These are phyloP conservation scores for Cenchrus purpureus DNA, from an alignment of 176 grass and related monocot species.

Conservation along the genomic window DNA sequence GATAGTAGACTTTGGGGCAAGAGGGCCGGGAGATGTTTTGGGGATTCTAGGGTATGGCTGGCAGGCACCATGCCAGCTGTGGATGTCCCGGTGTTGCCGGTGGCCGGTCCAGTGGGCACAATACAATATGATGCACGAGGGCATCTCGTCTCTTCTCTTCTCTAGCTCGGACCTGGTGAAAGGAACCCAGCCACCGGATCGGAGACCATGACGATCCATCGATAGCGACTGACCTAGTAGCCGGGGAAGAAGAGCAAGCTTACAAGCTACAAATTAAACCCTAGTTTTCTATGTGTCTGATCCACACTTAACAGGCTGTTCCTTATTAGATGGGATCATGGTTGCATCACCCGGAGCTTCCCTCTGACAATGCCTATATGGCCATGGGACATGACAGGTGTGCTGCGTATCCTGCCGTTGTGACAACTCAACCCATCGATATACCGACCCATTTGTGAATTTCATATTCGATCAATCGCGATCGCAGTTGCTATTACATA, in stretches of 20 bases:
- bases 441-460: neutral
- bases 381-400: slow-evolving; percentile 31
- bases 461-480: neutral
- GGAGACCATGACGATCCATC: neutral
- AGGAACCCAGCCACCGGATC: neutral
- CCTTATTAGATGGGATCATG: slow-evolving; percentile 29
- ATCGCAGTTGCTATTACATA: no score
- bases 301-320: slow-evolving; percentile 49
- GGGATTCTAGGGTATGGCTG: slow-evolving; percentile 23
- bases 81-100: slow-evolving; percentile 50
- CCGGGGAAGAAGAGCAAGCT: slow-evolving; percentile 7
- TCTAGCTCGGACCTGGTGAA: neutral
- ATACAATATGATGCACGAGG: slow-evolving; percentile 10
- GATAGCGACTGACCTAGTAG: slow-evolving; percentile 23
- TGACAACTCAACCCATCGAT: slow-evolving; percentile 46
- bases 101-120: slow-evolving; percentile 6
- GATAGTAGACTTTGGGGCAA: slow-evolving; percentile 28
- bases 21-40: neutral
- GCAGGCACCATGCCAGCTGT: slow-evolving; percentile 56
- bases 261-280: neutral
- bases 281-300: neutral
- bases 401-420: slow-evolving; percentile 12
- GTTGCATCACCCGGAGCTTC: slow-evolving; percentile 34
- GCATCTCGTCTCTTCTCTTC: slow-evolving; percentile 17
- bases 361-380: neutral